Evolutionary conservation across 225 moss, liverwort and hornwort genomes (phyloP), one percentile per base, ranked within the genome.

Genomic region (Pleurozium schreberi): DNA sequence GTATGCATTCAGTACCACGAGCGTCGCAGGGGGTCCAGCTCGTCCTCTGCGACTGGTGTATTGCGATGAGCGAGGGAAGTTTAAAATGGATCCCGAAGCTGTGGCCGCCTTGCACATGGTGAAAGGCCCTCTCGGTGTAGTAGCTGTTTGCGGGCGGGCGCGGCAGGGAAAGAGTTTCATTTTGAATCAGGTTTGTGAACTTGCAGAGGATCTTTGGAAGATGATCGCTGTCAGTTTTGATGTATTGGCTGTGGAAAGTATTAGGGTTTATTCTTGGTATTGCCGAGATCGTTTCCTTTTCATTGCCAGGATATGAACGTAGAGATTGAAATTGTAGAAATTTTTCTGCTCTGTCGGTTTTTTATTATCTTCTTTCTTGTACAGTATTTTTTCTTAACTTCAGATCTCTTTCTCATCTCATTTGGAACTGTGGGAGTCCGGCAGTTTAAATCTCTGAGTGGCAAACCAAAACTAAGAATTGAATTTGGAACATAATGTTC

Each of bases 111-210:
- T 98, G 84, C 98, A 98, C 83, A 91, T 97, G 87, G 98, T 98
- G 89, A 98, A 98, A 86, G 97, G 98, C 14, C 98, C 98, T 25
- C 93, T 98, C n/a, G 98, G 98, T 43, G 98, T 98, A 30, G 98
- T 98, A 55, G 93, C 98, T 79, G 98, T 98, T 15, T 97, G 98
- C 79, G 98, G 98, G 45, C 96, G 98, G 62, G 98, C 98, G 20
- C 95, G 98, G 11, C 98, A 99, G 90, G 98, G 98, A 45, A 99
- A 99, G 90, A 97, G 98, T 90, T 99, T 99, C 82, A 96, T 99
- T 57, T 83, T 99, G 36, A 99, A 99, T 92, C 99, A 98, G 97
- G 98, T 98, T 63, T 81, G 57, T 80, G 28, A 71, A 17, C 81
- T 42, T 50, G 71, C 21, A 33, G 27, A 70, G 68, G 22, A 28